Conservation (phyloP, 2,329 filamentous ascomycete species). For the Pseudohalonectria lignicola region DNA sequence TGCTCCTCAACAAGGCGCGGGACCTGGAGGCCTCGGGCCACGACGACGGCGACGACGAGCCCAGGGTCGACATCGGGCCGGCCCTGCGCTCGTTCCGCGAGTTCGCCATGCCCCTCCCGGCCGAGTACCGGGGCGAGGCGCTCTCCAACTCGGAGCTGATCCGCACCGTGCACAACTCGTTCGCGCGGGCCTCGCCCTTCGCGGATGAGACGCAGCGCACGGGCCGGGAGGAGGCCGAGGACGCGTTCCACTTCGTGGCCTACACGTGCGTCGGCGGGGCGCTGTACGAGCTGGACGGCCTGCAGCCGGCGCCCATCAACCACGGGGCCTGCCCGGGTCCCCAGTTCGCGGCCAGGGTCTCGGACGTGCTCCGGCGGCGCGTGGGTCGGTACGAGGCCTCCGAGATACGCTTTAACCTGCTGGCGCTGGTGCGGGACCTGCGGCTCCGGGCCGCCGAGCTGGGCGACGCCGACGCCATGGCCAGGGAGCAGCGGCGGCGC, state of each 20-base stretch:
- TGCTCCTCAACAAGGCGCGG: slow-evolving; percentile 71
- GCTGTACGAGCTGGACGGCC: slow-evolving; percentile 89
- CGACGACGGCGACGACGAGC: slow-evolving; percentile 9
- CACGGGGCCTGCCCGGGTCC: slow-evolving; percentile 60
- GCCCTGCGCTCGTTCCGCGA: slow-evolving; percentile 71
- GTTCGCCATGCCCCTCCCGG: slow-evolving; percentile 75
- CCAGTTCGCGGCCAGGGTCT: slow-evolving; percentile 69
- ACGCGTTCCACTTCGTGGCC: slow-evolving; percentile 96
- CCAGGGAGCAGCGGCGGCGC: slow-evolving; percentile 73
- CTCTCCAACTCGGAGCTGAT: slow-evolving; percentile 56
- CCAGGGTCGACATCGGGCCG: slow-evolving; percentile 58
- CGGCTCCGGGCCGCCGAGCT: slow-evolving; percentile 67
- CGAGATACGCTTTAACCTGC: slow-evolving; percentile 92
- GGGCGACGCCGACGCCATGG: slow-evolving; percentile 69
- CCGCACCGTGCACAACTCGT: slow-evolving; percentile 77
- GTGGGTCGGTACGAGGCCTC: slow-evolving; percentile 74
- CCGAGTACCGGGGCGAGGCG: slow-evolving; percentile 54
- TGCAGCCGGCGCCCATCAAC: slow-evolving; percentile 84
- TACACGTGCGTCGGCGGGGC: slow-evolving; percentile 73
- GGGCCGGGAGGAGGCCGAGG: slow-evolving; percentile 63
- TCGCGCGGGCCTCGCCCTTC: slow-evolving; percentile 81
- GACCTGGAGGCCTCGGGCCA: slow-evolving; percentile 1
- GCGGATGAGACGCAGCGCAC: slow-evolving; percentile 76
- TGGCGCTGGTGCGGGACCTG: slow-evolving; percentile 83
- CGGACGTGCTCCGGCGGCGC: slow-evolving; percentile 74